Evolutionary conservation across 139 green algal genomes (phyloP), one percentile per base, ranked within the genome.

Genomic region (Coelastrella sp.): DNA sequence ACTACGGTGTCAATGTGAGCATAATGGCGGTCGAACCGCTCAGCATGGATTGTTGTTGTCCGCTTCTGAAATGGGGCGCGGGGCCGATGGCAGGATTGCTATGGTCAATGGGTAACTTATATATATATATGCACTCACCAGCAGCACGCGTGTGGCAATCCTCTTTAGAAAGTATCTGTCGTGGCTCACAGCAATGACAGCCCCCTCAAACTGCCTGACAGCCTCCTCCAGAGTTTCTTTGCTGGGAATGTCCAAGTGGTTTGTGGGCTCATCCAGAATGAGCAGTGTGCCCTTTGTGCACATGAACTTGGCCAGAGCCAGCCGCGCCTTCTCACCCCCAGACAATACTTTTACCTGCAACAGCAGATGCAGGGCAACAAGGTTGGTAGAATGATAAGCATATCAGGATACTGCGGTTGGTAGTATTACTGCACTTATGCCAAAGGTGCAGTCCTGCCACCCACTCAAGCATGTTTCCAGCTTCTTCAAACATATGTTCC

Each of bases 221-320:
- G 98, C 98, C 88, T 99, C 96, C 94, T 99, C 97, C 91, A 99
- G 93, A 91, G 97, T 99, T 91, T 99, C 98, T 95, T 99, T 99
- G 87, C 91, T 95, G n/a, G 98, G 98, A 82, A 99, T 99, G 96
- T 99, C 98, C 92, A 99, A 92, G 93, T 99, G 98, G 95, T 99
- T 99, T 92, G 98, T 99, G 60, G 97, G 97, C 94, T 99, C 97
- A 79, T 99, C 98, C 76, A 99, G 94, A 12, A 99, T 94, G 20
- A 99, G 94, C 82, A 99, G 92, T 6, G 95, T 98, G 70, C 96
- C 96, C 84, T 90, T 90, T 1, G 97, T 99, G 89, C 99, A 96
- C 98, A 99, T 99, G 94, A 99, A 99, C 94, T 99, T 99, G 84
- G 98, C 98, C 75, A 99, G 94, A 0, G 98, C 98, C 58, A 99